These are phyloP conservation scores for Aspergillus unguis DNA, from an alignment of 2,329 filamentous ascomycete species.

Conservation along the genomic window DNA sequence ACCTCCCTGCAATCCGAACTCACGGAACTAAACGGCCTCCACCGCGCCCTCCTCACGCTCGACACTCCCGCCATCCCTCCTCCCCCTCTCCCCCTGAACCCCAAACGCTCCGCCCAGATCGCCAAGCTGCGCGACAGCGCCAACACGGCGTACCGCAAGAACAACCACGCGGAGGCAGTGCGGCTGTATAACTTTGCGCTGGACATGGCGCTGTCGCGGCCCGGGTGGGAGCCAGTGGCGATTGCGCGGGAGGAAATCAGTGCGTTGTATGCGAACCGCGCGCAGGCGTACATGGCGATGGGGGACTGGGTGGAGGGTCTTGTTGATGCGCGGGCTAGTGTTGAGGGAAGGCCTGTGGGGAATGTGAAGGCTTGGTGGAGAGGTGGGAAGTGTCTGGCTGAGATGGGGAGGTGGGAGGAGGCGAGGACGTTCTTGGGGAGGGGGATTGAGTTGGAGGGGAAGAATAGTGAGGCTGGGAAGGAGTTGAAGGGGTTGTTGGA, in stretches of 20 bases:
- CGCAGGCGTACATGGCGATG: conserved; percentile 82
- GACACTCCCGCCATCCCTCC: conserved; percentile 70
- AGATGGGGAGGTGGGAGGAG: conserved; percentile 88
- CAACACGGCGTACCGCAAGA: conserved; percentile 78
- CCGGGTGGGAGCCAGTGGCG: conserved; percentile 81
- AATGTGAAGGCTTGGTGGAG: conserved; percentile 97
- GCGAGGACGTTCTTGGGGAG: conserved; percentile 72
- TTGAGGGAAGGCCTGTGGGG: conserved; percentile 79
- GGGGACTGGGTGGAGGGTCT: conserved; percentile 79
- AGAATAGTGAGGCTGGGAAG: conserved; percentile 46
- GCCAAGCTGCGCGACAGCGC: conserved; percentile 86
- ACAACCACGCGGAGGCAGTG: conserved; percentile 69
- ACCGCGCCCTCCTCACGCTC: conserved; percentile 63
- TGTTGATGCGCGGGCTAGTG: conserved; percentile 82
- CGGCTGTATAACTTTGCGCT: conserved; percentile 81
- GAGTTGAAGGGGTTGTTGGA: conserved; percentile 59
- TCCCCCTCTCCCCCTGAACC: conserved; percentile 85
- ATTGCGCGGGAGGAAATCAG: conserved; percentile 82
- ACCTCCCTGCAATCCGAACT: conserved; percentile 63
- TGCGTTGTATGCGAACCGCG: conserved; percentile 77
- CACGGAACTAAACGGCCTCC: conserved; percentile 70
- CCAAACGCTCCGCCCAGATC: conserved; percentile 83
- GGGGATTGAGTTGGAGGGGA: conserved; percentile 79
- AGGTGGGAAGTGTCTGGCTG: conserved; percentile 74
- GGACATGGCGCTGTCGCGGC: conserved; percentile 79